Conservation (phyloP, 148 eudicot species). For the Heliosperma pusillum region DNA sequence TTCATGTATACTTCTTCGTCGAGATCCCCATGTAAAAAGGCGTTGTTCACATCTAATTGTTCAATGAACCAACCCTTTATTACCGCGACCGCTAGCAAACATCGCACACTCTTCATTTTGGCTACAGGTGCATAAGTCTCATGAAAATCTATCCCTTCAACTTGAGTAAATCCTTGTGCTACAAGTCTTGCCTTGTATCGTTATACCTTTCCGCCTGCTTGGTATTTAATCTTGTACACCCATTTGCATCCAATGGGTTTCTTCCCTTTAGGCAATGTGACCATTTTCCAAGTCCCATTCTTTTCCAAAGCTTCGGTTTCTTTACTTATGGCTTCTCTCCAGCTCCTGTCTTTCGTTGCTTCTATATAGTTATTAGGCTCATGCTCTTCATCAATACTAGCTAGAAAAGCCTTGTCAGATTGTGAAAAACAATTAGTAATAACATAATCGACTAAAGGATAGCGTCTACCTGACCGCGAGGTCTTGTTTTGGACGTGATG, state of each 20-base stretch:
- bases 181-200: neutral
- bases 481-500: neutral
- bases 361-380: neutral
- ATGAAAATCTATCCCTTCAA: neutral
- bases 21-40: too few species aligned
- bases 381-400: neutral
- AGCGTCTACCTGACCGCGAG: neutral
- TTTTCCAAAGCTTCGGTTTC: neutral
- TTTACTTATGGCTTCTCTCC: neutral
- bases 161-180: too few species aligned
- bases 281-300: neutral
- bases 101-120: neutral
- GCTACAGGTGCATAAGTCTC: neutral
- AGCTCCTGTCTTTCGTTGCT: neutral
- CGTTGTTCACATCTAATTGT: too few species aligned
- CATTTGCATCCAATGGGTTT: slow-evolving; percentile 2
- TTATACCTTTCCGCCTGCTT: neutral
- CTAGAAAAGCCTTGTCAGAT: neutral
- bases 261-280: neutral
- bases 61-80: too few species aligned
- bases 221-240: neutral
- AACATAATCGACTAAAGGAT: neutral
- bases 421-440: neutral
- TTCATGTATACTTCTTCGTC: too few species aligned
- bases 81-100: neutral